These are phyloP conservation scores for Fusarium verticillioides DNA, from an alignment of 2,329 filamentous ascomycete species.

Conservation along the genomic window DNA sequence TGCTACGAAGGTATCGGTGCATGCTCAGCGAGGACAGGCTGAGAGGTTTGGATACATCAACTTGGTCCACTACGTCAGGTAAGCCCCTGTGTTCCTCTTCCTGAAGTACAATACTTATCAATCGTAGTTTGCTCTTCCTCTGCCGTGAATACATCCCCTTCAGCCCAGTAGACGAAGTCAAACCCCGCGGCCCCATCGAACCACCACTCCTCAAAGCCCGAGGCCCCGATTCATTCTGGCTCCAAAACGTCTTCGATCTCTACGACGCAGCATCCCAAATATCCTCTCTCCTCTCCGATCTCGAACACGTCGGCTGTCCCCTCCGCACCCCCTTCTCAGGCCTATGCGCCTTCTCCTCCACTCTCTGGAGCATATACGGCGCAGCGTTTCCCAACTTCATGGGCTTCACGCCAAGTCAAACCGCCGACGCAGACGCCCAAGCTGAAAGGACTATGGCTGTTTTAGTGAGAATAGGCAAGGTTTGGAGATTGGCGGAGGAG, in stretches of 20 bases:
- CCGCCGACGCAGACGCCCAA: conserved; percentile 12
- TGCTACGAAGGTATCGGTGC: conserved; percentile 33
- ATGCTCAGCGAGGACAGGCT: conserved; percentile 41
- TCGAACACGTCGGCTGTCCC: conserved; percentile 34
- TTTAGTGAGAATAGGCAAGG: conserved; percentile 24
- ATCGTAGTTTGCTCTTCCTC: conserved; percentile 24
- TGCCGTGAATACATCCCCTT: conserved; percentile 41
- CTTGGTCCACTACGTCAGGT: conserved; percentile 44
- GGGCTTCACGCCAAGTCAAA: conserved; percentile 17
- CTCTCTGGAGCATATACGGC: conserved; percentile 35
- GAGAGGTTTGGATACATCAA: conserved; percentile 43
- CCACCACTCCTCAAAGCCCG: conserved; percentile 32
- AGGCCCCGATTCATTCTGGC: conserved; percentile 38
- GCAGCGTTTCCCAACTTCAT: conserved; percentile 37
- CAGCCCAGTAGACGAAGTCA: conserved; percentile 38
- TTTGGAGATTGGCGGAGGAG: conserved; percentile 42
- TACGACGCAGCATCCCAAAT: conserved; percentile 40
- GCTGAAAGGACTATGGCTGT: conserved; percentile 23
- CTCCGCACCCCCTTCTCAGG: conserved; percentile 40
- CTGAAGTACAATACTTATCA: not conserved
- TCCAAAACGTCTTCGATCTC: conserved; percentile 23
- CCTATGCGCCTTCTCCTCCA: conserved; percentile 34
- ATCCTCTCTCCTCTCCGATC: conserved; percentile 33
- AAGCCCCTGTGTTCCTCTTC: not conserved
- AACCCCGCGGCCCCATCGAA: conserved; percentile 40